Conservation (phyloP, 768 basidiomycete genomes). For the Boletus barrowsii region DNA sequence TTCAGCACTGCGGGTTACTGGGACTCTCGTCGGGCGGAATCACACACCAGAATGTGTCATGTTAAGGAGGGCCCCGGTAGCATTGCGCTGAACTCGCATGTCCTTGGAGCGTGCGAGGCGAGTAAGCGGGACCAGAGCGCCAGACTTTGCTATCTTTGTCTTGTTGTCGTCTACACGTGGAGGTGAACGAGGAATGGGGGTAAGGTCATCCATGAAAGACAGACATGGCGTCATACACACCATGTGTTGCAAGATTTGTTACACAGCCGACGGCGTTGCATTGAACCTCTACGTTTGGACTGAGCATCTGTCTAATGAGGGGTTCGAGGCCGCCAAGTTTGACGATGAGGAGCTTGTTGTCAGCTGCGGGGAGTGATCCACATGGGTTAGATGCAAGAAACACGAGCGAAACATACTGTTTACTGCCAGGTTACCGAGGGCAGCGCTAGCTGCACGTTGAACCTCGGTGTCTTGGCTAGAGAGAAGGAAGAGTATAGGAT, state of each 20-base stretch:
- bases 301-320: constrained; percentile 97
- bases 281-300: constrained; percentile 98
- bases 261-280: constrained; percentile 99
- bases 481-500: constrained; percentile 95
- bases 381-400: constrained; percentile 9
- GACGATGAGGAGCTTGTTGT: constrained; percentile 98
- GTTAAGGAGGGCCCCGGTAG: constrained; percentile 95
- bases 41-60: constrained; percentile 96
- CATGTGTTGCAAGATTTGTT: constrained; percentile 97
- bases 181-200: constrained; percentile 6
- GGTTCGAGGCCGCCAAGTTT: constrained; percentile 97
- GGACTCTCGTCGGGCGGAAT: background rate
- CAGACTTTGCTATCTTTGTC: constrained; percentile 99
- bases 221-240: constrained; percentile 42
- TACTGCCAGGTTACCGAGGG: constrained; percentile 95
- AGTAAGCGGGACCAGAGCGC: constrained; percentile 95
- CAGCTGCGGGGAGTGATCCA: constrained; percentile 51
- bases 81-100: constrained; percentile 98
- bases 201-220: constrained; percentile 1
- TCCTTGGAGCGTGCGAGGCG: constrained; percentile 96
- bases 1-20: constrained; percentile 3
- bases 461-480: constrained; percentile 99
- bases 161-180: constrained; percentile 87
- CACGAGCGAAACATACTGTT: constrained; percentile 69
- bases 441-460: constrained; percentile 96